Evolutionary conservation across 1,284 basidiomycete genomes (phyloP), one percentile per base, ranked within the genome.

Genomic region (Sporisorium exsertum): DNA sequence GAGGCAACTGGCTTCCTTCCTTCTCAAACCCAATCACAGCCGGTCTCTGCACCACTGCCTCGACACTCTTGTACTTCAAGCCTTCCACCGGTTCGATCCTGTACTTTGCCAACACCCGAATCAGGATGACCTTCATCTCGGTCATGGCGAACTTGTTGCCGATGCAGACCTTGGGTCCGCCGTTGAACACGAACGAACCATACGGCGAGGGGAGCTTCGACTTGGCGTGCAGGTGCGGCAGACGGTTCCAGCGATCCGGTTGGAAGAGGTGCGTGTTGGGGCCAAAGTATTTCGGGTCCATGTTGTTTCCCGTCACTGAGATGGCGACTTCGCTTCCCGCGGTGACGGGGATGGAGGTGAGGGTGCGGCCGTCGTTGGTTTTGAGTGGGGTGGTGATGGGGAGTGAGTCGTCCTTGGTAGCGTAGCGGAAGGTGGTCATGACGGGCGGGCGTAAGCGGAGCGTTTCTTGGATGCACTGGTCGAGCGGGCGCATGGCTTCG

Each of bases 141-240:
- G 64, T 64, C 73, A 76, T 73, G 27, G 77, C 81, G 51, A 84
- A 83, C 20, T 76, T 64, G 57, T 73, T 66, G 2, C 83, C 83
- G 32, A 84, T 78, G 63, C 83, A 84, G 6, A 72, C 76, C 26
- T 81, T 77, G 18, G 82, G 78, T 33, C 83, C 83, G 5, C 61
- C 69, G 56, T 76, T 76, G 69, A 76, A 76, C 16, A 76, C 73
- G 20, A 76, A 76, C 27, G 68, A 72, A 3, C 59, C 83, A 60
- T 71, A 84, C 59, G 64, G 79, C 57, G 60, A 80, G n/a, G 69
- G 72, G 9, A 76, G 40, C 40, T 64, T 64, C 37, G 68, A 58
- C 57, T 62, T 61, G 46, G 54, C 51, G 40, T 62, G 64, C 58
- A 59, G 59, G 51, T 67, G 55, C 37, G 71, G 70, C 29, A 71